Conservation (phyloP, 768 basidiomycete genomes). For the Exidia glandulosa region DNA sequence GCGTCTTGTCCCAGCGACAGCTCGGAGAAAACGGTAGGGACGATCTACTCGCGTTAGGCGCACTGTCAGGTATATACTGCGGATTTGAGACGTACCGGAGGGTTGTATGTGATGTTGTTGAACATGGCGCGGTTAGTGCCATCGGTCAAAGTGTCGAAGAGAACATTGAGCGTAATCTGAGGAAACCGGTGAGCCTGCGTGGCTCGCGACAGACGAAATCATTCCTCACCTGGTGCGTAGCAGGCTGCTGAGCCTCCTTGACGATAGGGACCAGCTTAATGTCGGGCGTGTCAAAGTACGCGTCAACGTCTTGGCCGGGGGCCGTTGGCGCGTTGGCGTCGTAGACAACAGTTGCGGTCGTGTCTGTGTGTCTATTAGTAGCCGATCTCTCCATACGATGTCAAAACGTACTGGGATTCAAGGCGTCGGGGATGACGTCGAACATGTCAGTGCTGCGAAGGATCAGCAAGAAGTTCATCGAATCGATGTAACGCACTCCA, state of each 20-base stretch:
- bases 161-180: slow-evolving; percentile 51
- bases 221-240: slow-evolving; percentile 25
- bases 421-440: slow-evolving; percentile 57
- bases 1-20: slow-evolving; percentile 70
- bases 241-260: slow-evolving; percentile 34
- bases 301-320: slow-evolving; percentile 33
- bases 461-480: not conserved
- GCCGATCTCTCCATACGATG: not conserved
- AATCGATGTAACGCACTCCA: slow-evolving; percentile 40
- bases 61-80: slow-evolving; percentile 2
- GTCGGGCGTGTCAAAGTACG: slow-evolving; percentile 57
- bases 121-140: slow-evolving; percentile 79
- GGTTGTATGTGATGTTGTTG: slow-evolving; percentile 57
- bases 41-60: slow-evolving; percentile 32
- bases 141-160: slow-evolving; percentile 77
- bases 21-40: slow-evolving; percentile 67
- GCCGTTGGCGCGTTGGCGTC: slow-evolving; percentile 38
- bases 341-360: slow-evolving; percentile 81
- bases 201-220: too few species aligned
- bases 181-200: not conserved
- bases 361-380: slow-evolving; percentile 34
- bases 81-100: slow-evolving; percentile 25
- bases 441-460: slow-evolving; percentile 55
- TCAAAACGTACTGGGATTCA: slow-evolving; percentile 57
- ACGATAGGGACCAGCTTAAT: slow-evolving; percentile 53